phyloP scores from a whole-genome alignment of 2,329 filamentous ascomycete species.

The Talaromyces marneffei region DNA sequence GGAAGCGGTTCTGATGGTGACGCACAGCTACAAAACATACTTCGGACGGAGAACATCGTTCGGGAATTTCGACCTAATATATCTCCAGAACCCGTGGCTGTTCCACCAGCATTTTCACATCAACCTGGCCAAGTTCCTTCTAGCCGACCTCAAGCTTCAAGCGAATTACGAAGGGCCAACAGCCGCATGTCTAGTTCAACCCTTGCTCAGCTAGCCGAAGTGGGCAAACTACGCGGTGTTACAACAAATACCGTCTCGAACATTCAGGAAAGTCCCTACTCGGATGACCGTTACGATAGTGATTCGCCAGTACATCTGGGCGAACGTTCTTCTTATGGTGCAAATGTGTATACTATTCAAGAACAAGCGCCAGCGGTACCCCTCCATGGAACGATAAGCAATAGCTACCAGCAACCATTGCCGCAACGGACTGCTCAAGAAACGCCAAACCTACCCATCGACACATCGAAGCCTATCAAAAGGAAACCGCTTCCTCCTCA shows the following conservation, averaged over 20 bases:
- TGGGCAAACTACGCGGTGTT: slow-evolving; percentile 49
- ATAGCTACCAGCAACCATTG: background rate
- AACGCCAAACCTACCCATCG: slow-evolving; percentile 22
- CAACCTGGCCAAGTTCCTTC: slow-evolving; percentile 64
- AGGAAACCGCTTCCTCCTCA: slow-evolving; percentile 51
- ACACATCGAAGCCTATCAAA: slow-evolving; percentile 42
- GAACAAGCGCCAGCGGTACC: slow-evolving; percentile 10
- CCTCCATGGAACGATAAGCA: slow-evolving; percentile 3
- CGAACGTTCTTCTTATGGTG: slow-evolving; percentile 9
- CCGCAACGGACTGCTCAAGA: background rate
- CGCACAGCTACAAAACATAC: slow-evolving; percentile 18
- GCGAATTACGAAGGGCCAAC: slow-evolving; percentile 73
- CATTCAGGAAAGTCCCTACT: slow-evolving; percentile 9
- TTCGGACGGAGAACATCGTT: slow-evolving; percentile 25
- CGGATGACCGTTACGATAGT: slow-evolving; percentile 7
- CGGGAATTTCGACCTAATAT: slow-evolving; percentile 44
- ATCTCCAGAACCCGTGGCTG: slow-evolving; percentile 69
- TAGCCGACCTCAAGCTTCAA: slow-evolving; percentile 65
- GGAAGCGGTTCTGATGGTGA: slow-evolving; percentile 40
- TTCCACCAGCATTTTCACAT: slow-evolving; percentile 75
- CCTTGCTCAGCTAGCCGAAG: slow-evolving; percentile 70
- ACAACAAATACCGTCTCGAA: background rate
- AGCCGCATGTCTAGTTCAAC: slow-evolving; percentile 79
- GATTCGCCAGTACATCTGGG: background rate
- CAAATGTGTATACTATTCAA: background rate